Evolutionary conservation across 768 basidiomycete genomes (phyloP), one percentile per base, ranked within the genome.

Genomic region (Rhodotorula graminis): DNA sequence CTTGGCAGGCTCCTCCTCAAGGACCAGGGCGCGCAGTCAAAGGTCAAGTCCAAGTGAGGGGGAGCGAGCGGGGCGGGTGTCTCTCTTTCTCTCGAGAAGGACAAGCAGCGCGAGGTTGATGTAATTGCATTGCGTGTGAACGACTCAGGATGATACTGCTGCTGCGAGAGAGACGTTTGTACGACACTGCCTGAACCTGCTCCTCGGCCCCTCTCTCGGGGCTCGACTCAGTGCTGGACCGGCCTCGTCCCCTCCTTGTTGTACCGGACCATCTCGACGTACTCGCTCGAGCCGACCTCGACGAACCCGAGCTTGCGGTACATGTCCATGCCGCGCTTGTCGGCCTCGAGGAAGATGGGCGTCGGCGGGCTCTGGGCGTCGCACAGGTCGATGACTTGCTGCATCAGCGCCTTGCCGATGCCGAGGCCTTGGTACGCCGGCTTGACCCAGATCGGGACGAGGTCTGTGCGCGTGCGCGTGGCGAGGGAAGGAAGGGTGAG

Each of bases 341-440:
- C 67, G 0, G 69, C 73, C 29, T 74, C 73, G 56, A 74, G 62
- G 55, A 61, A 74, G 59, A 74, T 67, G 27, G 73, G 65, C 10
- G 49, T 46, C 7, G 68, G 29, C 1, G 72, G 52, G 5, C 23
- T 27, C 3, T 55, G 16, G 11, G 33, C 1, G 46, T 74, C 73
- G 58, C 65, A 67, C 11, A 56, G 42, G 62, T 67, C 57, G 63
- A 70, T 46, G 33, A 64, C 60, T n/a, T 73, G 50, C 60, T 47
- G 23, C 14, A 74, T 25, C 4, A 74, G 69, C 23, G 56, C 33
- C 3, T 42, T 21, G 19, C 73, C 73, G 55, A 74, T 70, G 9
- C 69, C 69, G 14, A 46, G 40, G 4, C 73, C 69, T 37, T 70
- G 64, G 63, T 67, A 74, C 2, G n/a, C 57, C 19, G 62, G 65